Base-by-base conservation (phyloP, 106 monocot genomes). In the Iris macrosiphon region DNA sequence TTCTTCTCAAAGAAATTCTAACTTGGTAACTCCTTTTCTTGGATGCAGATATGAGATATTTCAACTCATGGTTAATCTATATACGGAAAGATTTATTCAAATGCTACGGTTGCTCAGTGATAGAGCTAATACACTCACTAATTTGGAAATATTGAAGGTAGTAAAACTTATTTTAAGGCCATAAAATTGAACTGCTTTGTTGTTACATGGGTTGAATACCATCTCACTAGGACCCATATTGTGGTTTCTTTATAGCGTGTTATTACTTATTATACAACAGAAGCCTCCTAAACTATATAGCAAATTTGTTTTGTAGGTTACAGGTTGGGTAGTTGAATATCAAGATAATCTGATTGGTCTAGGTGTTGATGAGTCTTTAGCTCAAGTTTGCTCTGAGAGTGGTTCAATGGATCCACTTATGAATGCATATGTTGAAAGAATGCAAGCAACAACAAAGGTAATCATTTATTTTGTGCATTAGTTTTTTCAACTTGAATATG, bases 331-430 rank as follows among this genome's bases (percentile, higher is more conserved):
- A 46, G 90, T 90, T 44, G 79, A 98, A 62, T 98, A 98, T 52
- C 96, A 83, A 87, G 90, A 98, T 33, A 82, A 75, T 72, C 65
- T 98, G 23, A 81, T 91, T 73, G 79, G 64, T 41, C 91, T 98
- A 58, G 96, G 96, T 61, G 96, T 98, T 61, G 96, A 98, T 65
- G 96, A 98, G 26, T 87, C 96, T 27, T 67, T 98, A 64, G 90
- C 96, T 52, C 96, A 98, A 87, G 90, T 98, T 75, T 98, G 90
- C 72, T 98, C 96, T 34, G 96, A 98, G 78, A 98, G 96, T 75
- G 96, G 96, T 72, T 79, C 90, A 44, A 91, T 98, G 96, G 96
- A 98, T 75, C 96, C 96, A 8, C 75, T 98, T 26, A 98, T 98
- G 90, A 91, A 98, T 91, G 86, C 90, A 39, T 98, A 98, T 75